Evolutionary conservation across 1,139 yeast species (phyloP).

Genomic region (Nematodospora anomalae): DNA sequence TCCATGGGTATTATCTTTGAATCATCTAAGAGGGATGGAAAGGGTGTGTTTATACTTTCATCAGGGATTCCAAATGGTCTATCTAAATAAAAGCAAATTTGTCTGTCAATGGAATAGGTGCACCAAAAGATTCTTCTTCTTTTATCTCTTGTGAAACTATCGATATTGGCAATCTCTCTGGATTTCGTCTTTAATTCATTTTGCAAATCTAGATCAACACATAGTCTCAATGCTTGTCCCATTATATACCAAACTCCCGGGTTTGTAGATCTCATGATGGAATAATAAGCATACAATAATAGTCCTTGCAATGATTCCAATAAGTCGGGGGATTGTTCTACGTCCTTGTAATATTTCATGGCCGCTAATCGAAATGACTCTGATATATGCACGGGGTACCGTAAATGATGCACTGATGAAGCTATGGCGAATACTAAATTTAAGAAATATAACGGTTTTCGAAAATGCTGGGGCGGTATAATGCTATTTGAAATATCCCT

Average conservation of each 20-base stretch:
- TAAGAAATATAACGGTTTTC: constrained; percentile 55
- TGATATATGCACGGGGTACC: constrained; percentile 64
- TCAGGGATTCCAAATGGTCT: constrained; percentile 78
- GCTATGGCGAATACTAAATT: constrained; percentile 81
- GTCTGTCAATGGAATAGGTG: constrained; percentile 79
- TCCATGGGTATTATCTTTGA: constrained; percentile 47
- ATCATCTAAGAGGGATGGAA: constrained; percentile 77
- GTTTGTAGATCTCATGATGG: constrained; percentile 71
- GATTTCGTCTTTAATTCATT: constrained; percentile 43
- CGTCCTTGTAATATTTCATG: constrained; percentile 55
- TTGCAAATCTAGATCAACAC: constrained; percentile 83
- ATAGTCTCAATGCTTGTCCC: constrained; percentile 75
- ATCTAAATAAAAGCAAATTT: constrained; percentile 69
- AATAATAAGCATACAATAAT: constrained; percentile 64
- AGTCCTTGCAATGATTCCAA: constrained; percentile 75
- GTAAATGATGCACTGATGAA: constrained; percentile 69
- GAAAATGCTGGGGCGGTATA: constrained; percentile 46
- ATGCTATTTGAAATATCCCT: constrained; percentile 36
- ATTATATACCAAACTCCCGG: constrained; percentile 94
- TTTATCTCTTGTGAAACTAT: constrained; percentile 62
- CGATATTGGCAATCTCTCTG: constrained; percentile 28
- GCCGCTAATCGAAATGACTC: constrained; percentile 78
- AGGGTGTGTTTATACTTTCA: constrained; percentile 60
- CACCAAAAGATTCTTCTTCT: constrained; percentile 88
- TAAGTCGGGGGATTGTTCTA: constrained; percentile 58